Conservation (phyloP, 345 rosid species). For the Citrus hindsii region DNA sequence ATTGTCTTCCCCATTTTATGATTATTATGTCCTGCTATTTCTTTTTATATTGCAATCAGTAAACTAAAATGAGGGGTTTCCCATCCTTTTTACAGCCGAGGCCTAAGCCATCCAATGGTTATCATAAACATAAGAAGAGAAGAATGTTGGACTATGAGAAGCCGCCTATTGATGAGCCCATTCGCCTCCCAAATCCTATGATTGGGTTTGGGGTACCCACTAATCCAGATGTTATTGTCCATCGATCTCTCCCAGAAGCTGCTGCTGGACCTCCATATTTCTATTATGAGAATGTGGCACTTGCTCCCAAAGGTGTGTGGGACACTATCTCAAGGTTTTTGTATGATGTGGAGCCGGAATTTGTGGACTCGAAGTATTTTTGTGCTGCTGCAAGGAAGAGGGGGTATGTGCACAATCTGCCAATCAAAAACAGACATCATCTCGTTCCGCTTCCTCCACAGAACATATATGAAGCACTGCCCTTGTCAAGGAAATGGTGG, state of each 20-base stretch:
- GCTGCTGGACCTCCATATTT: constrained; percentile 76
- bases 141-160: constrained; percentile 30
- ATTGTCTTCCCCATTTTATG: neutral
- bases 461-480: constrained; percentile 71
- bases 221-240: constrained; percentile 25
- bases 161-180: constrained; percentile 30
- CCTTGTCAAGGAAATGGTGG: constrained; percentile 79
- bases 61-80: neutral
- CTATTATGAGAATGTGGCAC: constrained; percentile 89
- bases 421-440: constrained; percentile 55
- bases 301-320: constrained; percentile 97
- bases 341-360: constrained; percentile 73
- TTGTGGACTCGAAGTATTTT: constrained; percentile 75
- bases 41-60: neutral
- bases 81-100: constrained; percentile 32
- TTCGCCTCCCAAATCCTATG: constrained; percentile 86
- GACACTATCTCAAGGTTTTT: constrained; percentile 63
- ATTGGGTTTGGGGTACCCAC: constrained; percentile 82
- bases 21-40: neutral
- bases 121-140: constrained; percentile 52
- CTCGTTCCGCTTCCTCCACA: constrained; percentile 68
- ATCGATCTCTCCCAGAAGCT: constrained; percentile 55
- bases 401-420: constrained; percentile 86
- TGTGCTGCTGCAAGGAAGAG: constrained; percentile 93
- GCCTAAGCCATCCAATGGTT: constrained; percentile 16